Percentiles rank a stretch among this genome's conserved stretches.
These are phyloP conservation scores for Buxus sempervirens DNA, from an alignment of 164 flowering plant genomes.

Conservation along the genomic window DNA sequence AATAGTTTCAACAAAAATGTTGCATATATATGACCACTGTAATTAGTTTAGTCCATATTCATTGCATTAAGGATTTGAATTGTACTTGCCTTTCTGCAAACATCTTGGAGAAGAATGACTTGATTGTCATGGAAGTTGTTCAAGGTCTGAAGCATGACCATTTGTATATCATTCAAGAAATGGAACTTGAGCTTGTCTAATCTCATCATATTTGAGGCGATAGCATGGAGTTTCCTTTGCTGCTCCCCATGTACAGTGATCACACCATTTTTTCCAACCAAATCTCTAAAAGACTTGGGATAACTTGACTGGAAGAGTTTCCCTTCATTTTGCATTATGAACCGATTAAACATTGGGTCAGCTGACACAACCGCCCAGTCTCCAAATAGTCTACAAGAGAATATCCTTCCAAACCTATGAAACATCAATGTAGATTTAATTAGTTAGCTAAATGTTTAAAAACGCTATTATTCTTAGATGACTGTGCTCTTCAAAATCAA, in stretches of 20 bases:
- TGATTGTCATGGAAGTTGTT: slow-evolving; percentile 38
- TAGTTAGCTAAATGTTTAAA: too few species aligned
- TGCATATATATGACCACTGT: too few species aligned
- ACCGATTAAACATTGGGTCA: slow-evolving; percentile 66
- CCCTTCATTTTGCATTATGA: slow-evolving; percentile 87
- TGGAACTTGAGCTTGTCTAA: slow-evolving; percentile 62
- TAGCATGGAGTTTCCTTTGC: slow-evolving; percentile 69
- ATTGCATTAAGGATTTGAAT: not conserved
- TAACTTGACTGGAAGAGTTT: slow-evolving; percentile 73
- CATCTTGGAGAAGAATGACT: slow-evolving; percentile 62
- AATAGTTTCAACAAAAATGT: not conserved
- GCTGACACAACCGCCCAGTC: slow-evolving; percentile 78
- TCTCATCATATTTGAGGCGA: slow-evolving; percentile 77
- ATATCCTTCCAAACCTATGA: slow-evolving; percentile 73
- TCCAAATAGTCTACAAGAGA: slow-evolving; percentile 70
- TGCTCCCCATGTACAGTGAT: slow-evolving; percentile 84
- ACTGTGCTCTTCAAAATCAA: too few species aligned
- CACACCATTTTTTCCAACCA: slow-evolving; percentile 84
- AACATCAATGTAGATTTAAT: too few species aligned
- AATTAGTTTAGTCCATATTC: not conserved
- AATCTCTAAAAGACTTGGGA: slow-evolving; percentile 78
- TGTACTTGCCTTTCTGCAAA: slow-evolving; percentile 69
- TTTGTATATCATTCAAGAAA: slow-evolving; percentile 61
- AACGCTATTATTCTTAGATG: too few species aligned
- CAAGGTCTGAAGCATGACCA: slow-evolving; percentile 48